phyloP scores from a whole-genome alignment of 495 filamentous ascomycete genomes.

The Amniculicola lignicola region DNA sequence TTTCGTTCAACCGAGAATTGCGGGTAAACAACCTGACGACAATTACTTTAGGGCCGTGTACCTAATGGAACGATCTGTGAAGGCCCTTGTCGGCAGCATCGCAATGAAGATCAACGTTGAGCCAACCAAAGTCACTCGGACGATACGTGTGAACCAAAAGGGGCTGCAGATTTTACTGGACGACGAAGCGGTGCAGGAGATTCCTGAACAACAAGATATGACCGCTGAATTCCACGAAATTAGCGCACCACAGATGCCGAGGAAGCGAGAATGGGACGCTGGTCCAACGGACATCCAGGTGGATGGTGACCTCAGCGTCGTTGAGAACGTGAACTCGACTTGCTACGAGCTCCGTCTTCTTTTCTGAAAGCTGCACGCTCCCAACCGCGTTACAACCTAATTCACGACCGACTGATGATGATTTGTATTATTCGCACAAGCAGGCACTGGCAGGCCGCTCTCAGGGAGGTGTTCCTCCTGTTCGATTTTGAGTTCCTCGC shows the following conservation, averaged over 20 bases:
- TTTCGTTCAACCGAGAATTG: conserved; percentile 66
- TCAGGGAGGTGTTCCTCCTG: background rate
- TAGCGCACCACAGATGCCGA: conserved; percentile 28
- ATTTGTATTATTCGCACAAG: conserved; percentile 33
- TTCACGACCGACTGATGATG: conserved; percentile 21
- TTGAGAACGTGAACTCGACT: conserved; percentile 38
- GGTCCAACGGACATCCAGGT: conserved; percentile 43
- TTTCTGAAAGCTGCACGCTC: conserved; percentile 33
- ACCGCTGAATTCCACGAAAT: conserved; percentile 57
- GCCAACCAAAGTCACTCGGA: conserved; percentile 61
- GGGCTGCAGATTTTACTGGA: conserved; percentile 84
- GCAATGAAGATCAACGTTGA: conserved; percentile 78
- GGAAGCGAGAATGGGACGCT: conserved; percentile 44
- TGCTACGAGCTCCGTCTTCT: conserved; percentile 45
- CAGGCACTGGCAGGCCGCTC: conserved; percentile 27
- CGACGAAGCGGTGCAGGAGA: conserved; percentile 81
- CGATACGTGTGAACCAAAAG: conserved; percentile 64
- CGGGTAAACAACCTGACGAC: conserved; percentile 51
- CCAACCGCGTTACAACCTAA: background rate
- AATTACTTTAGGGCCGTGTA: conserved; percentile 85
- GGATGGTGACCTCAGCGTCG: conserved; percentile 39
- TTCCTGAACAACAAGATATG: conserved; percentile 92
- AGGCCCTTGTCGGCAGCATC: conserved; percentile 66
- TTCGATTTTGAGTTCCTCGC: background rate
- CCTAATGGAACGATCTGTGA: conserved; percentile 67